Conservation (phyloP, 352 stramenopile species). For the Aphanomyces stellatus region DNA sequence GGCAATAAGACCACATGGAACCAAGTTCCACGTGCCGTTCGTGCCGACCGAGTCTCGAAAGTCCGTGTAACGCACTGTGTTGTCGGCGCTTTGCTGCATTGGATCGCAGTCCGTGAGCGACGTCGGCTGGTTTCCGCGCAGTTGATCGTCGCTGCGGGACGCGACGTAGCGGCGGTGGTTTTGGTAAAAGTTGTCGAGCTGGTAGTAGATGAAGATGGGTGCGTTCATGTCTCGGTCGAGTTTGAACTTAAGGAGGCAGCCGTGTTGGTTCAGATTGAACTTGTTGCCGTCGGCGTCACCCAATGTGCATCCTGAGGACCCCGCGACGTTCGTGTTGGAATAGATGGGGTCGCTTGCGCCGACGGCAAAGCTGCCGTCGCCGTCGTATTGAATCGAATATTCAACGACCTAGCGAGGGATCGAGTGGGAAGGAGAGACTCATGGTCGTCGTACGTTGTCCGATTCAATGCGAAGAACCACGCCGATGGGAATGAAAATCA, state of each 20-base stretch:
- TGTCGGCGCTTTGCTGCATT: slow-evolving; percentile 35
- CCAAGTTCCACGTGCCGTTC: slow-evolving; percentile 48
- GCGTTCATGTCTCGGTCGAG: slow-evolving; percentile 91
- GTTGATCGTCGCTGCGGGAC: slow-evolving; percentile 86
- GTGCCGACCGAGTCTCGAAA: slow-evolving; percentile 35
- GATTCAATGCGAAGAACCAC: slow-evolving; percentile 80
- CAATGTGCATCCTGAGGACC: slow-evolving; percentile 56
- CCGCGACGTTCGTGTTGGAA: slow-evolving; percentile 26
- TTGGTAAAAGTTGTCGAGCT: slow-evolving; percentile 99
- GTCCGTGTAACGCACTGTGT: slow-evolving; percentile 47
- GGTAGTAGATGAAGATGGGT: slow-evolving; percentile 97
- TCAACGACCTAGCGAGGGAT: slow-evolving; percentile 57
- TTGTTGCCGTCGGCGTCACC: slow-evolving; percentile 49
- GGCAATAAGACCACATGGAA: slow-evolving; percentile 97
- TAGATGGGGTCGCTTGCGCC: slow-evolving; percentile 35
- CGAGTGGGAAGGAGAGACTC: neutral
- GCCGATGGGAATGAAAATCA: slow-evolving; percentile 90
- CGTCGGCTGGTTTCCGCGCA: slow-evolving; percentile 55
- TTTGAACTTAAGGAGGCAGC: slow-evolving; percentile 79
- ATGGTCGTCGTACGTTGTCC: slow-evolving; percentile 48
- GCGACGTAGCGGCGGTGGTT: slow-evolving; percentile 95
- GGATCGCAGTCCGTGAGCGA: slow-evolving; percentile 77
- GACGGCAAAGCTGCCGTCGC: slow-evolving; percentile 31
- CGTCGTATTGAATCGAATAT: slow-evolving; percentile 86
- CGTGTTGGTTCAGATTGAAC: slow-evolving; percentile 48